phyloP scores from a whole-genome alignment of 148 eudicot species.

The Silene uniflora region DNA sequence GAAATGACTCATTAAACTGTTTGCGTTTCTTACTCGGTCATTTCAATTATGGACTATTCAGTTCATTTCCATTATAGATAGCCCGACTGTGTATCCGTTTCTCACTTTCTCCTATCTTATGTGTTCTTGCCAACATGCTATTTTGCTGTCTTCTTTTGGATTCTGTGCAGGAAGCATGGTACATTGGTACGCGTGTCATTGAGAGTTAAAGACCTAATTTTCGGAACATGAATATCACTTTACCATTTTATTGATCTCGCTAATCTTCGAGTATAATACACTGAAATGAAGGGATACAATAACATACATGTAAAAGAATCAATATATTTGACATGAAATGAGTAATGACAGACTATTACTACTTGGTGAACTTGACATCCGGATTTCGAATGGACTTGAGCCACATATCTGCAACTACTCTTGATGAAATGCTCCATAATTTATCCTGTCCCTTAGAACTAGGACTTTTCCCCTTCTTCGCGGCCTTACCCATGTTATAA shows the following conservation, averaged over 20 bases:
- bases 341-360: constrained; percentile 7
- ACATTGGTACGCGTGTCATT: too few relatives aligned
- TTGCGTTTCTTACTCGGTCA: too few relatives aligned
- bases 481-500: constrained; percentile 56
- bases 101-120: too few relatives aligned
- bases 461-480: constrained; percentile 44
- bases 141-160: too few relatives aligned
- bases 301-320: constrained; percentile 12
- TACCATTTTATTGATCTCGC: constrained; percentile 1
- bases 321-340: not conserved
- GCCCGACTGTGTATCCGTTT: too few relatives aligned
- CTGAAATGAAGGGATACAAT: not conserved
- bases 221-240: not conserved
- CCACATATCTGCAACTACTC: constrained; percentile 97
- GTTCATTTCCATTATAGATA: too few relatives aligned
- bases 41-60: too few relatives aligned
- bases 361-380: constrained; percentile 67
- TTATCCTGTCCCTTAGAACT: constrained; percentile 45
- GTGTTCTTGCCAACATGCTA: too few relatives aligned
- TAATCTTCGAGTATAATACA: not conserved
- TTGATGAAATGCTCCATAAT: constrained; percentile 87
- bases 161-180: too few relatives aligned
- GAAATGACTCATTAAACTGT: too few relatives aligned
- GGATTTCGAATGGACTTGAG: constrained; percentile 87
- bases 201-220: too few relatives aligned